A percentile compares a stretch with the other conserved stretches of the same genome.
These are phyloP conservation scores for Psophocarpus tetragonolobus DNA, from an alignment of 306 rosid species.

Conservation along the genomic window DNA sequence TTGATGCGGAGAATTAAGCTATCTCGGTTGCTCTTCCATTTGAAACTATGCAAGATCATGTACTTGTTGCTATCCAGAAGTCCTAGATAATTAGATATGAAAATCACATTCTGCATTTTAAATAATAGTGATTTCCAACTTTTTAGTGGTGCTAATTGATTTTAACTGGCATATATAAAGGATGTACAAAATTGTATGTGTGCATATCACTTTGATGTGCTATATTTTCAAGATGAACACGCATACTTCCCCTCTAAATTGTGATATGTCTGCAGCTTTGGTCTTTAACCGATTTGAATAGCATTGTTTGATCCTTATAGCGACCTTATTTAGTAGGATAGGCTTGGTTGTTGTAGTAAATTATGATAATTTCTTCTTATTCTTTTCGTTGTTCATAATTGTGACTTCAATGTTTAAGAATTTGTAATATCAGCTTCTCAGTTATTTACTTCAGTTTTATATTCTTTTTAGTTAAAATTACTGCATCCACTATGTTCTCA, in stretches of 20 bases:
- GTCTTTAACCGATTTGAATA: too few species aligned
- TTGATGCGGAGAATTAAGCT: not conserved
- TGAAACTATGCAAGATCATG: not conserved
- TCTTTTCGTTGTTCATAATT: not conserved
- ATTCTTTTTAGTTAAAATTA: constrained; percentile 2
- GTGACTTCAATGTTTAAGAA: not conserved
- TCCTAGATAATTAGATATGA: not conserved
- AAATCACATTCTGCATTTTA: not conserved
- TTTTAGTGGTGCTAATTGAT: constrained; percentile 7
- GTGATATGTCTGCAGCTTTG: too few species aligned
- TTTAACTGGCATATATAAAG: not conserved
- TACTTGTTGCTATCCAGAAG: not conserved
- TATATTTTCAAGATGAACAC: not conserved
- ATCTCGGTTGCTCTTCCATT: not conserved
- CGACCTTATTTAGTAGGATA: too few species aligned
- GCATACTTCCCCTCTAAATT: not conserved
- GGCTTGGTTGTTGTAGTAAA: too few species aligned
- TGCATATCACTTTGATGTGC: not conserved
- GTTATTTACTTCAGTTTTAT: constrained; percentile 11
- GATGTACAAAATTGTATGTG: not conserved
- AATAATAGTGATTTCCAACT: not conserved
- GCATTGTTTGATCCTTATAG: too few species aligned
- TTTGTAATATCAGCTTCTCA: constrained; percentile 7
- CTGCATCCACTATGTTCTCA: constrained; percentile 26
- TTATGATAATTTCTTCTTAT: too few species aligned